Percentiles rank a stretch among this genome's conserved stretches.
Evolutionary conservation across 257 asterid genomes (phyloP).

Genomic region (Ophiorrhiza pumila): DNA sequence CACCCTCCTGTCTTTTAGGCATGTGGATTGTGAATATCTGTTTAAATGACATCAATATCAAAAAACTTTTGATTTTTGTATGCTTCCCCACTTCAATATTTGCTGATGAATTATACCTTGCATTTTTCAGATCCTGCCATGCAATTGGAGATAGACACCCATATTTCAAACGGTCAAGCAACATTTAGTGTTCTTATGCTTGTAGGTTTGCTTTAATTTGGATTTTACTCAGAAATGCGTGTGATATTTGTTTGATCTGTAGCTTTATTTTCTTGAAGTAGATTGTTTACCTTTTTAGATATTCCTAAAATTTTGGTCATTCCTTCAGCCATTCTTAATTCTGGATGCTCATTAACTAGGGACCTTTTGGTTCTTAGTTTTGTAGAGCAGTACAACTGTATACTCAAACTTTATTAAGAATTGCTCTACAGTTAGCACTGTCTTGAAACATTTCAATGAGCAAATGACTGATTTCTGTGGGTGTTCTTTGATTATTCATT

Average conservation of each 20-base stretch:
- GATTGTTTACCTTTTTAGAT: background rate
- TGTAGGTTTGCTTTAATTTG: constrained; percentile 42
- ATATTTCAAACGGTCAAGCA: constrained; percentile 68
- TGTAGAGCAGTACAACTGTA: no score
- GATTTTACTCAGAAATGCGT: constrained; percentile 10
- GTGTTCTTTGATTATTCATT: no score
- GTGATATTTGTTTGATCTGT: background rate
- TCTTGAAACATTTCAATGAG: no score
- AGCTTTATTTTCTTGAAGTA: constrained; percentile 1
- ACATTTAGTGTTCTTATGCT: constrained; percentile 62
- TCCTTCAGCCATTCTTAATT: no score
- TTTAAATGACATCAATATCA: background rate
- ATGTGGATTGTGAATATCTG: constrained; percentile 5
- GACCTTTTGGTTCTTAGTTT: no score
- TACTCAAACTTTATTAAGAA: no score
- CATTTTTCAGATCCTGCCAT: constrained; percentile 71
- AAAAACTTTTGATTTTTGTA: background rate
- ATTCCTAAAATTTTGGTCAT: no score
- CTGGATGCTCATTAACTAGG: no score
- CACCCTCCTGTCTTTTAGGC: background rate
- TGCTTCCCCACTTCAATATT: constrained; percentile 4
- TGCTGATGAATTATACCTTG: constrained; percentile 23
- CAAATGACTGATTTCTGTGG: no score
- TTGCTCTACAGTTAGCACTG: background rate
- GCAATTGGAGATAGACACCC: constrained; percentile 83